A percentile compares a stretch with the other conserved stretches of the same genome.
phyloP scores from a whole-genome alignment of 1,284 basidiomycete species.

The Austroboletus niveus region DNA sequence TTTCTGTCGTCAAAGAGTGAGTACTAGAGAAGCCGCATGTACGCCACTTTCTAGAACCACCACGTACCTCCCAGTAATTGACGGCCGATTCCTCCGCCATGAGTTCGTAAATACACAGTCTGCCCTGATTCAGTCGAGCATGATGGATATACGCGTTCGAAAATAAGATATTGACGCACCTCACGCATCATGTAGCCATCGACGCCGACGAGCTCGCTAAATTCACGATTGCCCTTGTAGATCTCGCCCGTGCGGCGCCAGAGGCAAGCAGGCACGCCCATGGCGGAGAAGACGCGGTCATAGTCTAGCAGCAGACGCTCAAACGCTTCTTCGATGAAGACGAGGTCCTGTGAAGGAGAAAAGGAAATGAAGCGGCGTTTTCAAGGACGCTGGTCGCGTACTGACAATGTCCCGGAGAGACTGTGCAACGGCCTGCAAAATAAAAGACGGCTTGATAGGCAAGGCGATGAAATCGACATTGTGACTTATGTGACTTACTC shows the following conservation, averaged over 20 bases:
- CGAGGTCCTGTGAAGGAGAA: conserved; percentile 67
- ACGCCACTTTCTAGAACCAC: no score
- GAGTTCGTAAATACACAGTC: conserved; percentile 94
- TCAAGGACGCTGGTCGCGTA: conserved; percentile 1
- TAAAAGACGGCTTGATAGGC: not conserved
- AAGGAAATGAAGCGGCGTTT: not conserved
- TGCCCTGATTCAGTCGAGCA: conserved; percentile 50
- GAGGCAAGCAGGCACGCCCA: conserved; percentile 95
- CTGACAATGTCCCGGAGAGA: conserved; percentile 82
- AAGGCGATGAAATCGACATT: not conserved
- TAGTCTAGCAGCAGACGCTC: conserved; percentile 95
- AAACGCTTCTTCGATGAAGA: conserved; percentile 97
- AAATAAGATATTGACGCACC: conserved; percentile 40
- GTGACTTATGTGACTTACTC: conserved; percentile 54
- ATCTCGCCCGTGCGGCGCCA: conserved; percentile 98
- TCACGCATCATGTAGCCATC: conserved; percentile 81
- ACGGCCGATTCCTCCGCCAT: conserved; percentile 96
- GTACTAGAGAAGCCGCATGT: not conserved
- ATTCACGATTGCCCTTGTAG: conserved; percentile 96
- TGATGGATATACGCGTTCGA: not conserved
- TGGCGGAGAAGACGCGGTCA: conserved; percentile 92
- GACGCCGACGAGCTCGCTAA: conserved; percentile 83
- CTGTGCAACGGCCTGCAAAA: conserved; percentile 76
- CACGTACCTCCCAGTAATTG: conserved; percentile 91
- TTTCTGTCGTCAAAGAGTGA: conserved; percentile 50